These are phyloP conservation scores for Avena insularis DNA, from an alignment of 176 grass and related monocot species.

Conservation along the genomic window DNA sequence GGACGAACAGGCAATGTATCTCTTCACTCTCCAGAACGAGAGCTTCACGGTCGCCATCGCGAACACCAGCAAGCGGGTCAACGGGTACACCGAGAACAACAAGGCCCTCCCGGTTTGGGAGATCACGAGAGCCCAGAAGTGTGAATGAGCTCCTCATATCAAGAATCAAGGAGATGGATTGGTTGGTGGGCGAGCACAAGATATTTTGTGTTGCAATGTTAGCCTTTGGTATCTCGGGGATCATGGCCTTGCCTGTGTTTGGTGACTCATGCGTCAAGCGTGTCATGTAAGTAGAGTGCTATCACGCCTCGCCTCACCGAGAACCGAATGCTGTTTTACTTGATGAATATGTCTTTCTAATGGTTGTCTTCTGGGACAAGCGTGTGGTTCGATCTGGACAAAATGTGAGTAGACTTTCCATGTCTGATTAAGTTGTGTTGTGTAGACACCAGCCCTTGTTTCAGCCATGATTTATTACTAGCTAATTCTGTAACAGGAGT, in stretches of 20 bases:
- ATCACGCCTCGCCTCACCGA: too few species aligned
- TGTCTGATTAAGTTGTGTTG: neutral
- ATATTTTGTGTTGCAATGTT: neutral
- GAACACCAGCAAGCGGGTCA: conserved; percentile 58
- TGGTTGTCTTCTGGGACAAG: neutral
- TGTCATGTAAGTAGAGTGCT: neutral
- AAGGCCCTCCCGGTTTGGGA: conserved; percentile 60
- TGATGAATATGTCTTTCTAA: neutral
- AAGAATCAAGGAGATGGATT: neutral
- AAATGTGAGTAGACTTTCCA: neutral
- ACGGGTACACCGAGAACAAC: conserved; percentile 12
- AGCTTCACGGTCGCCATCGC: conserved; percentile 69
- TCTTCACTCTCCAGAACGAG: conserved; percentile 79
- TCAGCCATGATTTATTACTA: too few species aligned
- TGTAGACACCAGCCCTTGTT: neutral
- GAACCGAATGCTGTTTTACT: neutral
- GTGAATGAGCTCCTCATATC: conserved; percentile 51
- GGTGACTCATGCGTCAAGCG: neutral
- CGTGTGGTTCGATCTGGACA: neutral
- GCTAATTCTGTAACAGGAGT: too few species aligned
- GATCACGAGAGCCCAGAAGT: conserved; percentile 74
- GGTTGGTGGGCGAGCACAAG: neutral
- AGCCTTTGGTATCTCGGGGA: too few species aligned
- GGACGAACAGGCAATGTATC: conserved; percentile 93
- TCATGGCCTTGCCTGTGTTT: neutral